These are phyloP conservation scores for Gaertneriomyces semiglobifer DNA, from an alignment of 192 early-diverging fungal species.

Conservation along the genomic window DNA sequence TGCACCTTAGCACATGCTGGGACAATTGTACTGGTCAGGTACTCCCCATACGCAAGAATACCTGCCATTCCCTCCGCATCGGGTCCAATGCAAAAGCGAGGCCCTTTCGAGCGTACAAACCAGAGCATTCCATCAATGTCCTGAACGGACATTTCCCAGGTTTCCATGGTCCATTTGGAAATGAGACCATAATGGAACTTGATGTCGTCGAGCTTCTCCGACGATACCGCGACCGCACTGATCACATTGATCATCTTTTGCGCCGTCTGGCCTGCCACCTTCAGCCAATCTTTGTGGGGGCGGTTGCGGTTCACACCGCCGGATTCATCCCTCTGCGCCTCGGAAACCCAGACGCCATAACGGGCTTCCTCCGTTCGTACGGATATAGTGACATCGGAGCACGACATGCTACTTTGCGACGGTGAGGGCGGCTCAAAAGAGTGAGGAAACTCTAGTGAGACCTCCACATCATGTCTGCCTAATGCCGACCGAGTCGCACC, in stretches of 20 bases:
- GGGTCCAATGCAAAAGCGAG: not conserved
- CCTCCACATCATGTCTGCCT: not conserved
- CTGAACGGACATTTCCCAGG: not conserved
- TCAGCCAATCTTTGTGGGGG: not conserved
- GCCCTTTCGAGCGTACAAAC: not conserved
- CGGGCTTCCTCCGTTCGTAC: too few relatives aligned
- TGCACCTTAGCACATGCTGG: not conserved
- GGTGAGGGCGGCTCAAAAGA: too few relatives aligned
- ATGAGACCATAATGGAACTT: not conserved
- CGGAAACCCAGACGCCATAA: too few relatives aligned
- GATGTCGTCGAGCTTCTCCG: not conserved
- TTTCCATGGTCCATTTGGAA: not conserved
- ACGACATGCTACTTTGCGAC: too few relatives aligned
- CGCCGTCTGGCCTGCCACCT: not conserved
- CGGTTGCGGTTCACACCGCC: too few relatives aligned
- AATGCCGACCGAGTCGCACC: not conserved
- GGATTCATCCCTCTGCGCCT: too few relatives aligned
- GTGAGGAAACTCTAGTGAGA: not conserved
- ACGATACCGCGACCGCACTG: not conserved
- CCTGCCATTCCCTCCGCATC: not conserved
- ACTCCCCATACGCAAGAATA: not conserved
- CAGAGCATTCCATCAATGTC: not conserved
- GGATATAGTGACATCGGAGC: too few relatives aligned
- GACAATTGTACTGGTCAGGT: not conserved
- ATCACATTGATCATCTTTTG: not conserved